Conservation (phyloP, 2,329 filamentous ascomycete genomes). For the Pseudogymnoascus sp. region DNA sequence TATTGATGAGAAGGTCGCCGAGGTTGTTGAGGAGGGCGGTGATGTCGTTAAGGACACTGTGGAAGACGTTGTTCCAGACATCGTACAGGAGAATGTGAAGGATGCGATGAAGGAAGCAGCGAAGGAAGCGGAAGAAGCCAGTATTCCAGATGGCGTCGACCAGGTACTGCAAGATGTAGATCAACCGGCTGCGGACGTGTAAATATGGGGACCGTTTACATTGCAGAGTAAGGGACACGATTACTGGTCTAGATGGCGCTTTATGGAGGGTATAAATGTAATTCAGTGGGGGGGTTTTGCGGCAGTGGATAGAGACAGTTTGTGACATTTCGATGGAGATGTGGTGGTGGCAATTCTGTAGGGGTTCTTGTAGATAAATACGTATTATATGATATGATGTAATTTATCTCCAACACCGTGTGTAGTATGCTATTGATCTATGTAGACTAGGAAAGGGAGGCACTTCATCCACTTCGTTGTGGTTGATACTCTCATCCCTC, state of each 20-base stretch:
- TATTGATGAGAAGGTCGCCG: background rate
- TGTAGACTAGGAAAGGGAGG: background rate
- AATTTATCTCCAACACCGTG: background rate
- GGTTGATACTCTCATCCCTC: too few relatives aligned
- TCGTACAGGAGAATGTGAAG: constrained; percentile 41
- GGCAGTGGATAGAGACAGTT: background rate
- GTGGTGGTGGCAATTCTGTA: background rate
- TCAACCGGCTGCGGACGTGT: constrained; percentile 7
- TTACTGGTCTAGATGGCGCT: background rate
- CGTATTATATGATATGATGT: constrained; percentile 4
- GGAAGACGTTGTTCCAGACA: background rate
- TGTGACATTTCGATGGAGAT: background rate
- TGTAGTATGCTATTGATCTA: background rate
- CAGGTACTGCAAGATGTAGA: constrained; percentile 1
- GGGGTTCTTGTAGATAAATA: background rate
- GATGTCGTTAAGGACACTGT: background rate
- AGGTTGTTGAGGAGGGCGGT: background rate
- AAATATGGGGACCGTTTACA: background rate
- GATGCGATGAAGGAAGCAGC: constrained; percentile 30
- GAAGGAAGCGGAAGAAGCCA: constrained; percentile 45
- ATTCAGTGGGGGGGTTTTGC: background rate
- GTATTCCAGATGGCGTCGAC: constrained; percentile 6
- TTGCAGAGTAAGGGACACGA: background rate
- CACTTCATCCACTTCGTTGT: background rate
- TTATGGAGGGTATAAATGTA: background rate